phyloP scores from a whole-genome alignment of 768 basidiomycete genomes.

The Harrya chromipes region DNA sequence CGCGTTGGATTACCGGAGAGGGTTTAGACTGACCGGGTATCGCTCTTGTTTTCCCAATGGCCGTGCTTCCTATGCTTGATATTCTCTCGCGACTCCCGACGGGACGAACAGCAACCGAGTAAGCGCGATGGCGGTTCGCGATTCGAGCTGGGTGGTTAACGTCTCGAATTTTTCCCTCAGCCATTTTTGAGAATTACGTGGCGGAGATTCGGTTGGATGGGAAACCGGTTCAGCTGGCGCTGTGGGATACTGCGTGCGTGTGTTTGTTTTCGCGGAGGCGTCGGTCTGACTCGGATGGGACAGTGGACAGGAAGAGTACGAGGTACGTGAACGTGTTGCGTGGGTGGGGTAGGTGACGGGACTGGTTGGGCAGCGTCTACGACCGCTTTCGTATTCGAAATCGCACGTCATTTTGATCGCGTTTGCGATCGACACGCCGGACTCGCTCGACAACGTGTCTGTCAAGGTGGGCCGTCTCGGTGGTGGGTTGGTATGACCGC shows the following conservation, averaged over 20 bases:
- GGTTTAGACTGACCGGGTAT: too few relatives aligned
- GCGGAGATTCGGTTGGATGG: constrained; percentile 97
- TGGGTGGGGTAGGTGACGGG: background rate
- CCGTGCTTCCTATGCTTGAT: too few relatives aligned
- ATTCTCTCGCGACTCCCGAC: too few relatives aligned
- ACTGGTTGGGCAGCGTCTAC: constrained; percentile 58
- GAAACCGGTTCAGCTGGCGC: constrained; percentile 93
- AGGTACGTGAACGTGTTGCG: constrained; percentile 45
- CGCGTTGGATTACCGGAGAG: background rate
- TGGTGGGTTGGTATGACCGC: background rate
- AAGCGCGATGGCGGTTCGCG: too few relatives aligned
- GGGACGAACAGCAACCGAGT: constrained; percentile 46
- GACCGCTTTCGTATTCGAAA: constrained; percentile 96
- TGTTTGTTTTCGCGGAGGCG: background rate
- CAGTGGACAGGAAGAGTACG: constrained; percentile 98
- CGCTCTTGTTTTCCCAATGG: too few relatives aligned
- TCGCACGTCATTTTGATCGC: constrained; percentile 99
- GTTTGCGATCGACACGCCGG: constrained; percentile 93
- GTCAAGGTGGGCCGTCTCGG: constrained; percentile 59
- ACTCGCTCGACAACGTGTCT: constrained; percentile 93
- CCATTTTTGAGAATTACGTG: constrained; percentile 98
- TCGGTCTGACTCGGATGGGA: background rate
- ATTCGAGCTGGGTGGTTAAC: too few relatives aligned
- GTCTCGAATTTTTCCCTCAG: constrained; percentile 36
- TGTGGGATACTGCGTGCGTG: constrained; percentile 99